Evolutionary conservation across 2,329 filamentous ascomycete species (phyloP).

Genomic region (Nemania sp.): DNA sequence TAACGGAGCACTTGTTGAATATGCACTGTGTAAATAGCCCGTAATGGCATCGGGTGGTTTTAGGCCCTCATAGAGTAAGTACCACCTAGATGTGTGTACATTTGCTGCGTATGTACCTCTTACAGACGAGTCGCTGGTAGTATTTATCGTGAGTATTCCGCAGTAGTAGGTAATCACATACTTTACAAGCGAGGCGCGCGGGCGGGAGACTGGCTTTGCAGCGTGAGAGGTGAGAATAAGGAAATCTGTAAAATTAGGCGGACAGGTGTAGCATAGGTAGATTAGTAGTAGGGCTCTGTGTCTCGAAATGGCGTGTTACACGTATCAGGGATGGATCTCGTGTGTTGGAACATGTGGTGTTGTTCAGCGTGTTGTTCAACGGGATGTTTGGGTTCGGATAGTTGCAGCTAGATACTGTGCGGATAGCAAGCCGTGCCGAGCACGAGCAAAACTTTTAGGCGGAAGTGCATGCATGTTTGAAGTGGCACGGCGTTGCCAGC

Average conservation of each 20-base stretch:
- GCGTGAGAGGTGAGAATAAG: too few relatives aligned
- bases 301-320: slow-evolving; percentile 7
- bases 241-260: too few relatives aligned
- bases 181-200: too few relatives aligned
- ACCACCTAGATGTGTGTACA: too few relatives aligned
- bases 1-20: slow-evolving; percentile 1
- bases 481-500: slow-evolving; percentile 15
- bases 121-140: too few relatives aligned
- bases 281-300: slow-evolving; percentile 4
- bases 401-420: slow-evolving; percentile 7
- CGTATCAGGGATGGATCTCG: slow-evolving; percentile 7
- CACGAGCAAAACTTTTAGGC: slow-evolving; percentile 5
- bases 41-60: too few relatives aligned
- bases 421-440: background rate
- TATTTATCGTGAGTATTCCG: too few relatives aligned
- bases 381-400: background rate
- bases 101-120: too few relatives aligned
- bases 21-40: slow-evolving; percentile 4
- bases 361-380: slow-evolving; percentile 6
- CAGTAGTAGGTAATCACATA: too few relatives aligned
- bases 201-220: too few relatives aligned
- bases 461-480: slow-evolving; percentile 19
- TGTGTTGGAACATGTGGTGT: background rate
- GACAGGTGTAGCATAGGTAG: too few relatives aligned
- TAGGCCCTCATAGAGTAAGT: too few relatives aligned